Base-by-base conservation (phyloP, 176 grass and related monocot species). In the Rhynchospora tenuis region DNA sequence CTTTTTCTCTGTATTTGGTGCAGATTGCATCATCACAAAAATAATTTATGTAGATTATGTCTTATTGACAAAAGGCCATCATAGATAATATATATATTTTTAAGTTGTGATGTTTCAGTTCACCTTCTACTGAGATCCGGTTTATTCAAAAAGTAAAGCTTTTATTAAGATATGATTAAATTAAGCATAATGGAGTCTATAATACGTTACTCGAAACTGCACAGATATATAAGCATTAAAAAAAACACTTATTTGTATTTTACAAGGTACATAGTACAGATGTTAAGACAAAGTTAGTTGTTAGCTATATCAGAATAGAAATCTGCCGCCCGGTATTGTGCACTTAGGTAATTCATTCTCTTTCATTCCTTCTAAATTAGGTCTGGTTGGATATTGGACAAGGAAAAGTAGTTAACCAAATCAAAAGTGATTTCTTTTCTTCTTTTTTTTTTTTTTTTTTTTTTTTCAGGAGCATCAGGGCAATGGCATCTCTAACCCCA, bases 401-500 rank as follows among this genome's bases (percentile, higher is more conserved):
- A 9, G 16, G 5, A 71, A 13, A 12, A 71, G 23, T 4, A 45
- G 9, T 77, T 38, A 77, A 52, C 13, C 69, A 23, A 76, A 77
- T 33, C 14, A 77, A 54, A 17, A 56, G 47, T 77, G 51, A 77
- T 33, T 56, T 76, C 23, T 12, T 23, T 57, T 72, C n/a, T n/a
- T n/a, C n/a, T n/a, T n/a, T n/a, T n/a, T n/a, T n/a, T n/a, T 74
- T 83, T 22, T 13, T 61, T 74, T 75, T 73, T 64, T 23, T 13
- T 84, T 28, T 12, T 24, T 61, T 43, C 83, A 84, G 70, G 83
- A 86, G 81, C 75, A 78, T 86, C 20, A 20, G 88, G 38, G 26
- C 80, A 74, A 99, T 99, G 97, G 97, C 97, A 78, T 95, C 91
- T 81, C 93, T 99, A 92, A 99, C 93, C 68, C 97, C 97, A 69